Percentiles rank a stretch among this genome's conserved stretches.
These are phyloP conservation scores for Aspergillus pseudotamarii DNA, from an alignment of 2,329 filamentous ascomycete species.

Conservation along the genomic window DNA sequence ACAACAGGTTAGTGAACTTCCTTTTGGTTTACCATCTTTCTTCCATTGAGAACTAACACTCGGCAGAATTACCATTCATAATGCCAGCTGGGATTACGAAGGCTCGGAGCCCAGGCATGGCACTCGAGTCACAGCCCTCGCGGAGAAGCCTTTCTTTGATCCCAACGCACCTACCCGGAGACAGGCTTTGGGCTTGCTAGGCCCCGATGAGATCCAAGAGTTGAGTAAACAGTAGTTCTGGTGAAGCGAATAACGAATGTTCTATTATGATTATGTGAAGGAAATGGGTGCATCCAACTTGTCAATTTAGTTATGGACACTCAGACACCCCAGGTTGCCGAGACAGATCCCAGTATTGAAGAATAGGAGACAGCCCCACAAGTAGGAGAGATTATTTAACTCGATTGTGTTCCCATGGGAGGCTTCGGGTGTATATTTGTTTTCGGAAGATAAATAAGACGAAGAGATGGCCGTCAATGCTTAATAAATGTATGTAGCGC, in stretches of 20 bases:
- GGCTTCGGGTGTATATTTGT: too few relatives aligned
- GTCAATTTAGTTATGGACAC: not conserved
- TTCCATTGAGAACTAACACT: not conserved
- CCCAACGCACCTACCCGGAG: conserved; percentile 66
- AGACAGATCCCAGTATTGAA: not conserved
- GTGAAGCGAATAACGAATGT: not conserved
- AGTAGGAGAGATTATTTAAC: not conserved
- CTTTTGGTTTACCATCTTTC: too few relatives aligned
- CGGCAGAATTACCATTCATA: conserved; percentile 69
- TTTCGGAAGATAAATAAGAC: not conserved
- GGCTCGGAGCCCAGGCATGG: conserved; percentile 69
- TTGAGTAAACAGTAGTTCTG: not conserved
- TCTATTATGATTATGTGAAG: not conserved
- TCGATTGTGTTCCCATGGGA: not conserved
- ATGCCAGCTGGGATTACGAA: conserved; percentile 74
- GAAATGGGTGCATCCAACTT: not conserved
- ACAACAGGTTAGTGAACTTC: conserved; percentile 59
- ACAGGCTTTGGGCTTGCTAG: conserved; percentile 66
- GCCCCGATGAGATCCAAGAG: conserved; percentile 53
- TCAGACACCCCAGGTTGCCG: too few relatives aligned
- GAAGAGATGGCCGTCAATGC: not conserved
- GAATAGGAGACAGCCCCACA: not conserved
- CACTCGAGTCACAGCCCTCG: conserved; percentile 70
- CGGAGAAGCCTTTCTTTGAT: conserved; percentile 72
- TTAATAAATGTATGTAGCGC: not conserved